Percentiles rank a stretch among this genome's conserved stretches.
Evolutionary conservation across 352 stramenopile species (phyloP).

Genomic region (Phytophthora pisi): DNA sequence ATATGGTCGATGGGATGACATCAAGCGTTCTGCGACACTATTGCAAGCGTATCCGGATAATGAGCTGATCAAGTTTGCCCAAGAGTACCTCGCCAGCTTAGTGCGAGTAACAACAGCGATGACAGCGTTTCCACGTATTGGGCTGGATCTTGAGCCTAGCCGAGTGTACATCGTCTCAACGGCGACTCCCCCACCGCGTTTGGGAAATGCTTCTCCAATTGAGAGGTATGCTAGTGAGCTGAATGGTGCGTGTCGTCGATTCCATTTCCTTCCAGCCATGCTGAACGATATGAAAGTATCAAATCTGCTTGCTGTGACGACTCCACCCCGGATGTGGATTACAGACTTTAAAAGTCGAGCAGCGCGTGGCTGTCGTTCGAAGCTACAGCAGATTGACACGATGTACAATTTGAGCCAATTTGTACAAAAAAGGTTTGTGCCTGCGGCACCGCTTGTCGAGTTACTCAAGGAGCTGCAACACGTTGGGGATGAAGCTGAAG

Average conservation of each 20-base stretch:
- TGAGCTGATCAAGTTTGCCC: slow-evolving; percentile 53
- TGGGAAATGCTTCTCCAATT: slow-evolving; percentile 40
- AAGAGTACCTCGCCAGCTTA: slow-evolving; percentile 56
- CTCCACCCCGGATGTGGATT: slow-evolving; percentile 40
- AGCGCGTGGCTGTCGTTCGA: slow-evolving; percentile 49
- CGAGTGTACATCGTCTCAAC: slow-evolving; percentile 40
- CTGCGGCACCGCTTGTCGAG: slow-evolving; percentile 34
- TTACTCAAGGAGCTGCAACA: slow-evolving; percentile 55
- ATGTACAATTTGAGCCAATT: slow-evolving; percentile 59
- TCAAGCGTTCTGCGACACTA: slow-evolving; percentile 35
- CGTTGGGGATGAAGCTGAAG: slow-evolving; percentile 31
- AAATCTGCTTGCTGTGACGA: slow-evolving; percentile 33
- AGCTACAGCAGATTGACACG: slow-evolving; percentile 75
- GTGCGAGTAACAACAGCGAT: slow-evolving; percentile 51
- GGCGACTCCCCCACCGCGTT: slow-evolving; percentile 3
- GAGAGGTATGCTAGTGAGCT: slow-evolving; percentile 44
- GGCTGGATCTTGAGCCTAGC: slow-evolving; percentile 33
- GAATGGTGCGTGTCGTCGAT: slow-evolving; percentile 44
- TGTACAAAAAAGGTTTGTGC: slow-evolving; percentile 45
- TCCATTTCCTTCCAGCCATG: slow-evolving; percentile 48
- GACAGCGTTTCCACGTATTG: slow-evolving; percentile 33
- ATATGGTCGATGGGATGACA: slow-evolving; percentile 87
- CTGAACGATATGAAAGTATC: slow-evolving; percentile 49
- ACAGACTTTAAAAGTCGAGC: slow-evolving; percentile 34
- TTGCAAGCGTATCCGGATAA: slow-evolving; percentile 52